phyloP scores from a whole-genome alignment of 2,329 filamentous ascomycete species.

The Fusarium guadeloupense region DNA sequence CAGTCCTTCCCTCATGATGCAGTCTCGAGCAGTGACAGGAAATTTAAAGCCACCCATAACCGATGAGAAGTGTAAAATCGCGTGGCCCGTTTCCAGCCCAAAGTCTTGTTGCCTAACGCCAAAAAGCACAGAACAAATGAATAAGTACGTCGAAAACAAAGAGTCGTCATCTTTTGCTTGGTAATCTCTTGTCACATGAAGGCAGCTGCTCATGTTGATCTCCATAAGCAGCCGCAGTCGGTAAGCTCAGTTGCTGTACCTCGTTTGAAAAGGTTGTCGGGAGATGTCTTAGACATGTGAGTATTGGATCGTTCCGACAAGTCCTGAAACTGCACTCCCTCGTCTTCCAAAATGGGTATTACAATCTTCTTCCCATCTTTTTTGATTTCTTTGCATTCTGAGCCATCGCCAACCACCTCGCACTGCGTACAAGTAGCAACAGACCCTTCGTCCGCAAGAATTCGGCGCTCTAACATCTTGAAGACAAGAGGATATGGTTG shows the following conservation, averaged over 20 bases:
- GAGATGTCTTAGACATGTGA: conserved; percentile 7
- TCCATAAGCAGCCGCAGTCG: conserved; percentile 65
- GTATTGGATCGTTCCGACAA: neutral
- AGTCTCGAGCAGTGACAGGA: conserved; percentile 30
- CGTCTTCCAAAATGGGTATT: conserved; percentile 56
- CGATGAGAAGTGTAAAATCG: conserved; percentile 10
- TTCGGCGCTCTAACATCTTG: conserved; percentile 65
- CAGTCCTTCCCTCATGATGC: conserved; percentile 23
- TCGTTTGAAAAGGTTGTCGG: conserved; percentile 29
- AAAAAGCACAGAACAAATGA: conserved; percentile 2
- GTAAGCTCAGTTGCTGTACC: conserved; percentile 52
- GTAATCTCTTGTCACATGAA: neutral
- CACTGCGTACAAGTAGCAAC: conserved; percentile 60
- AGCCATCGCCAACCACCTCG: conserved; percentile 53
- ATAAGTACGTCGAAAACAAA: conserved; percentile 3
- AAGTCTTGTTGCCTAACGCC: conserved; percentile 27
- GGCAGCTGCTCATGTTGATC: conserved; percentile 50
- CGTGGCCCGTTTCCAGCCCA: conserved; percentile 14
- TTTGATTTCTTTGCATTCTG: conserved; percentile 47
- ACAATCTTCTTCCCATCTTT: conserved; percentile 54
- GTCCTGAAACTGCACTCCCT: neutral
- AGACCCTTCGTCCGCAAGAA: conserved; percentile 45
- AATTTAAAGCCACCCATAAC: conserved; percentile 11
- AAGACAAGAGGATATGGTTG: conserved; percentile 61
- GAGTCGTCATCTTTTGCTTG: conserved; percentile 1